Evolutionary conservation across 441 rosid genomes (phyloP), one percentile per base, ranked within the genome.

Genomic region (Croton laevigatus): DNA sequence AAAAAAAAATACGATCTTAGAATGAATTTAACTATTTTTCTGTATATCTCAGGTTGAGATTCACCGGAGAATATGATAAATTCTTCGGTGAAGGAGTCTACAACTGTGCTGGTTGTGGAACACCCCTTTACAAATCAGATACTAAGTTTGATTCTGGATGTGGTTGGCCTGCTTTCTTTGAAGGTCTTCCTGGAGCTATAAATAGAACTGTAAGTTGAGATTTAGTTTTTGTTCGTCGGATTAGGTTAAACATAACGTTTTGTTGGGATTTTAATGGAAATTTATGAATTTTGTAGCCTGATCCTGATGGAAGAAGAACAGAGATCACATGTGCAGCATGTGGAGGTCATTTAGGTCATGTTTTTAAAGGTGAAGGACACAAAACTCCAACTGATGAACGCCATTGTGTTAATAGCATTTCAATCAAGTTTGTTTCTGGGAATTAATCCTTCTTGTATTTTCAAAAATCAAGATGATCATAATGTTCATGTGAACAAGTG

Each of bases 241-340:
- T 19, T 22, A 46, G 6, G 8, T 61, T 0, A 66, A 48, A 6
- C 34, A 7, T 44, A 8, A 45, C 45, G 6, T 4, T 2, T 40
- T 12, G 6, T 40, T 12, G 52, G 14, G 34, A n/a, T 37, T 45
- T 13, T 8, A 34, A n/a, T 34, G 19, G 38, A 40, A 58, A 22
- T 7, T 27, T 49, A 14, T 49, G 53, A 16, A 52, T 7, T 14
- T 54, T 76, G 64, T 87, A 94, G 97, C 75, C 85, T 0, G 98
- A 91, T 67, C 86, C 97, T n/a, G 97, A 94, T 72, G 98, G 97
- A 81, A 75, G 81, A 81, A 75, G 98, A 70, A 72, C 71, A 19
- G 98, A 89, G 77, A 94, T 94, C 20, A 94, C 96, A 10, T 90
- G 98, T 59, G 87, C 98, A 8, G 93, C 97, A 5, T 94, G 98